Conservation (phyloP, 352 stramenopile genomes). For the Aphanomyces astaci region DNA sequence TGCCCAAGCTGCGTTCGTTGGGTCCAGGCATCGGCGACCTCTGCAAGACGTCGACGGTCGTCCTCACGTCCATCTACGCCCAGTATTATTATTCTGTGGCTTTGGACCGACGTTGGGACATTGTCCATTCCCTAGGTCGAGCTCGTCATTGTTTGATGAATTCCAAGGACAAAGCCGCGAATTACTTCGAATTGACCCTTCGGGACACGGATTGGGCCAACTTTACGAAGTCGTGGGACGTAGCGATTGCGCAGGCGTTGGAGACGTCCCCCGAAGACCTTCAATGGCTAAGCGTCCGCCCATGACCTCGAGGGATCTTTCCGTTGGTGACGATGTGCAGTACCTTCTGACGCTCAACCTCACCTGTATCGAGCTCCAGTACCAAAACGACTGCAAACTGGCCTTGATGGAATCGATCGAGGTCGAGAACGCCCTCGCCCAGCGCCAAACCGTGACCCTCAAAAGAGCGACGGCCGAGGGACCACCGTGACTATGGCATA, state of each 20-base stretch:
- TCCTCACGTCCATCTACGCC: neutral
- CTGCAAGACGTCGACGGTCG: too few species aligned
- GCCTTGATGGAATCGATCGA: slow-evolving; percentile 1
- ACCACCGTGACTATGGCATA: neutral
- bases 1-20: neutral
- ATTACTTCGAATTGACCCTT: neutral
- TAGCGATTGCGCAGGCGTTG: neutral
- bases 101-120: slow-evolving; percentile 3
- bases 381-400: neutral
- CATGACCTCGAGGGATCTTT: neutral
- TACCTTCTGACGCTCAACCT: neutral
- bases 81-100: slow-evolving; percentile 13
- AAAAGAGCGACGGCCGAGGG: neutral
- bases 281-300: neutral
- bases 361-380: neutral
- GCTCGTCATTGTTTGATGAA: neutral
- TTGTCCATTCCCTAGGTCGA: neutral
- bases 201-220: neutral
- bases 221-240: neutral
- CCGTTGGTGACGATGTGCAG: neutral
- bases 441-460: neutral
- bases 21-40: neutral
- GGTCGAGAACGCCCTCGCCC: neutral
- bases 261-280: neutral
- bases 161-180: neutral